Conservation (phyloP, 2,329 filamentous ascomycete genomes). For the Aspergillus neoniger region DNA sequence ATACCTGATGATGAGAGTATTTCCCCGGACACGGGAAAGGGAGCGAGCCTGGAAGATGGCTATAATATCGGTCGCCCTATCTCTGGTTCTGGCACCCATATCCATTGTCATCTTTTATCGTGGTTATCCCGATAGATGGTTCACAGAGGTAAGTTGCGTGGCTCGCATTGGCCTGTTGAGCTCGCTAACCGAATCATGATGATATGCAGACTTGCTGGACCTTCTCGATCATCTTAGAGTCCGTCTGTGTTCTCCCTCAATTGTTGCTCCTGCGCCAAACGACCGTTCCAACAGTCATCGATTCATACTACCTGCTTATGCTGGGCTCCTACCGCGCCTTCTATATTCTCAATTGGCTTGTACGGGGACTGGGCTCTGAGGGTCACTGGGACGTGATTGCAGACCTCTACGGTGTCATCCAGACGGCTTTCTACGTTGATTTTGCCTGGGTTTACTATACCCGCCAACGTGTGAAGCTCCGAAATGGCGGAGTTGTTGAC, state of each 20-base stretch:
- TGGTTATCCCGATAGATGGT: conserved; percentile 42
- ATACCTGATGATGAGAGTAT: conserved; percentile 81
- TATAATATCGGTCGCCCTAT: conserved; percentile 65
- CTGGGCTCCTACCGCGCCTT: conserved; percentile 85
- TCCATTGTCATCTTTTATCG: conserved; percentile 69
- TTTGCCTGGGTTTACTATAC: conserved; percentile 98
- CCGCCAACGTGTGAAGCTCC: conserved; percentile 88
- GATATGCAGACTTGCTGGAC: conserved; percentile 70
- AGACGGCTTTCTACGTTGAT: conserved; percentile 87
- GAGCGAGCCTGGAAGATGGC: conserved; percentile 95
- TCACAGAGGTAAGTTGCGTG: conserved; percentile 43
- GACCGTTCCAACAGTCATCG: conserved; percentile 92
- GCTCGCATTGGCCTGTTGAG: neutral
- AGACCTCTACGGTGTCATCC: conserved; percentile 82
- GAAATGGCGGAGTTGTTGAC: conserved; percentile 84
- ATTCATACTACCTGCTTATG: conserved; percentile 90
- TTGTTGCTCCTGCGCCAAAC: conserved; percentile 89
- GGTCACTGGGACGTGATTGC: conserved; percentile 68
- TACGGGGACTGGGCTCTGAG: conserved; percentile 63
- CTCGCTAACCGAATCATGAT: neutral
- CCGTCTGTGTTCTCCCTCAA: conserved; percentile 85
- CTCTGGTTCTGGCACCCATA: conserved; percentile 69
- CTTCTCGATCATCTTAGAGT: conserved; percentile 90
- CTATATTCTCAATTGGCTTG: conserved; percentile 91
- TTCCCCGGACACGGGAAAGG: conserved; percentile 81